phyloP scores from a whole-genome alignment of 805 yeast species.

The Candida chilensis region DNA sequence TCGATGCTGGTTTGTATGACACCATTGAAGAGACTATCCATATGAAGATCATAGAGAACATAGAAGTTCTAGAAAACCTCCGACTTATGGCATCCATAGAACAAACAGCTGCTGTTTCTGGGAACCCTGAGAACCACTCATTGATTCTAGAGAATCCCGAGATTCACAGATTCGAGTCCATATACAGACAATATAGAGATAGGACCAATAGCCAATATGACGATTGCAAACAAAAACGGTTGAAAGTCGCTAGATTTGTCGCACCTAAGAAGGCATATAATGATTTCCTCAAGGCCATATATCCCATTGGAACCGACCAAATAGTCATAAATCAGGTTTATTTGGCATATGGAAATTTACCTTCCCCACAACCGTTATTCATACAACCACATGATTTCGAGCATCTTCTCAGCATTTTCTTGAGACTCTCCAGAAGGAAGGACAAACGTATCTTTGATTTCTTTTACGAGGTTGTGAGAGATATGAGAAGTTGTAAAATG shows the following conservation, averaged over 20 bases:
- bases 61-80: no score
- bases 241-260: conserved; percentile 3
- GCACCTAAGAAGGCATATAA: conserved; percentile 7
- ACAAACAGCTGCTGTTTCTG: no score
- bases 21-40: no score
- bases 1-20: no score
- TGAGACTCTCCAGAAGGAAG: conserved; percentile 6
- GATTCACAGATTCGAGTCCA: no score
- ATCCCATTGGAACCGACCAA: conserved; percentile 1
- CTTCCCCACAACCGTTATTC: conserved; percentile 18
- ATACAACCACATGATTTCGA: conserved; percentile 18
- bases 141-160: no score
- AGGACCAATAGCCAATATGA: not conserved
- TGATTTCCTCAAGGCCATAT: conserved; percentile 9
- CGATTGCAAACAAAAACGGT: conserved; percentile 1
- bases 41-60: no score
- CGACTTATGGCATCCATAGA: no score
- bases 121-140: no score
- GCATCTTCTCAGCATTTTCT: conserved; percentile 10
- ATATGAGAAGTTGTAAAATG: conserved; percentile 13
- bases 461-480: conserved; percentile 2
- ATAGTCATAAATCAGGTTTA: conserved; percentile 5
- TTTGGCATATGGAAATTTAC: conserved; percentile 13
- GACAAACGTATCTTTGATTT: not conserved
- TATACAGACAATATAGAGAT: not conserved